A percentile compares a stretch with the other conserved stretches of the same genome.
Evolutionary conservation across 176 grass and related monocot species (phyloP).

Genomic region (Saccharum spontaneum): DNA sequence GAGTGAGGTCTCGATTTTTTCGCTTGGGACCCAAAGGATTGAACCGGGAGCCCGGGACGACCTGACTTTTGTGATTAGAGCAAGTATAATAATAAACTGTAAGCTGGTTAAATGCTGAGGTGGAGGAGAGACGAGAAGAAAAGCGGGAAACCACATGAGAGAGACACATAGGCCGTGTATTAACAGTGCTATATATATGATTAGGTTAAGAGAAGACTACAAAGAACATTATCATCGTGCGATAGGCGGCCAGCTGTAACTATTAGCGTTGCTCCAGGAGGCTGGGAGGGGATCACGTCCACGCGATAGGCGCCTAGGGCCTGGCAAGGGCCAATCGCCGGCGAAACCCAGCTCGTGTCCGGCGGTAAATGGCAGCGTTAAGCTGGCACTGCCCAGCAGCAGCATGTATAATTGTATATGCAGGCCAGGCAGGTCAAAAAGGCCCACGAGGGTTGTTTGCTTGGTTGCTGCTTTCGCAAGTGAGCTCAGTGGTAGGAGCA

Average conservation of each 20-base stretch:
- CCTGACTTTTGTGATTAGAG: background rate
- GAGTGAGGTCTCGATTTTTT: background rate
- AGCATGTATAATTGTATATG: background rate
- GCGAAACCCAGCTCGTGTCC: background rate
- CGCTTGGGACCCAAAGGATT: background rate
- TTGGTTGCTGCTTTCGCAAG: background rate
- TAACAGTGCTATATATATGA: too few species aligned
- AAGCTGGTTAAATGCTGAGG: too few species aligned
- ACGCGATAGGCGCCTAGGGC: background rate
- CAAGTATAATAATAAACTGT: too few species aligned
- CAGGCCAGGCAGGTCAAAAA: conserved; percentile 9
- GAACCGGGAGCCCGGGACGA: background rate
- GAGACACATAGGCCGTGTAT: too few species aligned
- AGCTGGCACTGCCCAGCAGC: background rate
- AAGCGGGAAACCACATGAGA: too few species aligned
- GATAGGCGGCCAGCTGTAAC: too few species aligned
- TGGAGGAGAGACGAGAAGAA: too few species aligned
- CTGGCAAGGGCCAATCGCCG: background rate
- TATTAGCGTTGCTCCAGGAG: too few species aligned
- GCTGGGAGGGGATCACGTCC: background rate
- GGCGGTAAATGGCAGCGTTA: background rate
- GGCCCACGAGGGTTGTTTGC: background rate
- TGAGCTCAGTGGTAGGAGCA: background rate
- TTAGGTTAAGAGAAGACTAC: too few species aligned
- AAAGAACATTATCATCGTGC: too few species aligned